Evolutionary conservation across 2,329 filamentous ascomycete genomes (phyloP).

Genomic region (Xylariaceae sp.): DNA sequence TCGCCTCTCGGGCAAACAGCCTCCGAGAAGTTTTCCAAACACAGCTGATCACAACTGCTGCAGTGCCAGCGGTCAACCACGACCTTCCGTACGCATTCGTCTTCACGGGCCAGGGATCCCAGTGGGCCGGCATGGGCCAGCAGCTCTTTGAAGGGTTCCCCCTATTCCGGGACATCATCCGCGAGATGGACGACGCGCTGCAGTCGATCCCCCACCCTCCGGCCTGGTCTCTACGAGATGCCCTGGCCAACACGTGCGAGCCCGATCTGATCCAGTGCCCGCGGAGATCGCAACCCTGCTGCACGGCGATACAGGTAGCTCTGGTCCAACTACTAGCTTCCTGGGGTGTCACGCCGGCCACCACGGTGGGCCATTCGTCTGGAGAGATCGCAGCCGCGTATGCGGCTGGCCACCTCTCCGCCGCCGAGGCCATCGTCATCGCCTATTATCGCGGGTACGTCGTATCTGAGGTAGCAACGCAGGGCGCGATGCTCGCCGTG

Average conservation of each 20-base stretch:
- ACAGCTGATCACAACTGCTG: no score
- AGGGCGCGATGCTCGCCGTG: conserved; percentile 23
- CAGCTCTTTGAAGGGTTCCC: conserved; percentile 7
- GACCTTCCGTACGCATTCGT: no score
- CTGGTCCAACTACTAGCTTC: conserved; percentile 42
- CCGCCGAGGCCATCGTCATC: conserved; percentile 59
- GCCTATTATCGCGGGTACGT: no score
- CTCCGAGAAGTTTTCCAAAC: no score
- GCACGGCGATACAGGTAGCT: conserved; percentile 48
- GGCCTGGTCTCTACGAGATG: conserved; percentile 45
- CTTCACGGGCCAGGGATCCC: conserved; percentile 15
- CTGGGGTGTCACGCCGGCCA: conserved; percentile 42
- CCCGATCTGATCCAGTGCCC: conserved; percentile 18
- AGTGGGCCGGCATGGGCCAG: conserved; percentile 9
- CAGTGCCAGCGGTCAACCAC: no score
- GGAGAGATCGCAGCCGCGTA: conserved; percentile 65
- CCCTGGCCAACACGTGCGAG: conserved; percentile 17
- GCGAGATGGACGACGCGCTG: conserved; percentile 1
- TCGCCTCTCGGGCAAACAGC: no score
- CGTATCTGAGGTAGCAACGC: no score
- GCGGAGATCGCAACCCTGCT: no score
- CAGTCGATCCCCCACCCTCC: not conserved
- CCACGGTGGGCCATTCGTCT: conserved; percentile 51
- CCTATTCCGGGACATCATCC: not conserved
- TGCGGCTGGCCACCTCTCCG: conserved; percentile 59